phyloP scores from a whole-genome alignment of 2,329 filamentous ascomycete species.

The Pyrenophora graminea region DNA sequence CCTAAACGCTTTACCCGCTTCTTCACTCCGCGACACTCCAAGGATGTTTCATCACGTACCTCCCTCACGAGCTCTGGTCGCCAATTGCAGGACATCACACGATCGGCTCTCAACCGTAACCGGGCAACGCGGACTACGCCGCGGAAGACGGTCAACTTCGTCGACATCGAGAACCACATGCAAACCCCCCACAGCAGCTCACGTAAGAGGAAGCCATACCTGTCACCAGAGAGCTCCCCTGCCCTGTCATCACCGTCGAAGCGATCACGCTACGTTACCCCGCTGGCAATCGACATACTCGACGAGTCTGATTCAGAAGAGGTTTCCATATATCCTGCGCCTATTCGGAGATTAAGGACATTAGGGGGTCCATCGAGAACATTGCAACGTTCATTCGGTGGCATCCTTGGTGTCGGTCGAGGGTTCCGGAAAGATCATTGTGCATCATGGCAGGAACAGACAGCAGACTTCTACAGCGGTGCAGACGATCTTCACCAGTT shows the following conservation, averaged over 20 bases:
- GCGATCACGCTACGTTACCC: slow-evolving; percentile 35
- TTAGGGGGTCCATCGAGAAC: slow-evolving; percentile 44
- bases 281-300: slow-evolving; percentile 38
- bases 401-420: slow-evolving; percentile 45
- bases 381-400: slow-evolving; percentile 54
- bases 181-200: slow-evolving; percentile 39
- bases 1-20: slow-evolving; percentile 58
- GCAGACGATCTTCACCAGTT: slow-evolving; percentile 60
- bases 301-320: slow-evolving; percentile 38
- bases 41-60: slow-evolving; percentile 34
- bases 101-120: slow-evolving; percentile 49
- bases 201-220: slow-evolving; percentile 47
- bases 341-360: slow-evolving; percentile 46
- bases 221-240: slow-evolving; percentile 49
- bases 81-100: slow-evolving; percentile 56
- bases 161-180: slow-evolving; percentile 36
- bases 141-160: slow-evolving; percentile 48
- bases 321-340: slow-evolving; percentile 30
- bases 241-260: slow-evolving; percentile 50
- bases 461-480: slow-evolving; percentile 62
- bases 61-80: slow-evolving; percentile 48
- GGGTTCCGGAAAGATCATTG: slow-evolving; percentile 50
- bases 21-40: slow-evolving; percentile 53
- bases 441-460: slow-evolving; percentile 62
- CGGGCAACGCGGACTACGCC: slow-evolving; percentile 38